These are phyloP conservation scores for Firmiana major DNA, from an alignment of 345 rosid species.

Conservation along the genomic window DNA sequence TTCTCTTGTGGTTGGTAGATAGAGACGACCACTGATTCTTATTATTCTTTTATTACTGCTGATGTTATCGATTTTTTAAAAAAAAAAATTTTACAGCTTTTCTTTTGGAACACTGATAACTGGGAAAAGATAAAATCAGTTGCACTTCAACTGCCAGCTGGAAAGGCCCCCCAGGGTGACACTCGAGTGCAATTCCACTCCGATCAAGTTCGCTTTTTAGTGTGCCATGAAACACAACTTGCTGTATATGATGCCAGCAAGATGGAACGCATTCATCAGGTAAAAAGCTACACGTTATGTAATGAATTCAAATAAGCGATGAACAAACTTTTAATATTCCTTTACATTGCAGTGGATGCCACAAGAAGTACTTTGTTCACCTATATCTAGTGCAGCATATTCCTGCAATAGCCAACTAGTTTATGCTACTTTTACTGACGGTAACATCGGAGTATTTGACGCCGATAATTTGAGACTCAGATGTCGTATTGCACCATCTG, in stretches of 20 bases:
- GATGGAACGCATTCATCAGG: conserved; percentile 67
- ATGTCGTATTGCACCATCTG: conserved; percentile 45
- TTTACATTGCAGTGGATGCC: conserved; percentile 53
- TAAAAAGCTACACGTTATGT: conserved; percentile 13
- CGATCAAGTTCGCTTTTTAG: conserved; percentile 62
- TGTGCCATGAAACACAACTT: conserved; percentile 71
- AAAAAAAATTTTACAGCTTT: conserved; percentile 50
- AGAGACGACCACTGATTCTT: background rate
- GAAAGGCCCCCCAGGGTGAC: conserved; percentile 53
- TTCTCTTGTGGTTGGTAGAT: background rate
- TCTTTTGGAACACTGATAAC: conserved; percentile 61
- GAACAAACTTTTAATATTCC: conserved; percentile 2
- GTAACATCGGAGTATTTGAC: conserved; percentile 47
- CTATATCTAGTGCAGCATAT: conserved; percentile 52
- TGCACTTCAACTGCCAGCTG: conserved; percentile 53
- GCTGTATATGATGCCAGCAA: conserved; percentile 69
- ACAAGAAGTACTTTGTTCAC: conserved; percentile 40
- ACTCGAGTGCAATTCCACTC: conserved; percentile 70
- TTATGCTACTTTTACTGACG: conserved; percentile 52
- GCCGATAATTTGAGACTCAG: conserved; percentile 37
- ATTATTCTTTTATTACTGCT: background rate
- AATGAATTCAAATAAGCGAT: background rate
- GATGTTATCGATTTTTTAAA: background rate
- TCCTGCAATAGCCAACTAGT: conserved; percentile 64
- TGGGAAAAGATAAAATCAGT: conserved; percentile 72